Evolutionary conservation across 179 eudicot species (phyloP).

Genomic region (Beta lomatogona): DNA sequence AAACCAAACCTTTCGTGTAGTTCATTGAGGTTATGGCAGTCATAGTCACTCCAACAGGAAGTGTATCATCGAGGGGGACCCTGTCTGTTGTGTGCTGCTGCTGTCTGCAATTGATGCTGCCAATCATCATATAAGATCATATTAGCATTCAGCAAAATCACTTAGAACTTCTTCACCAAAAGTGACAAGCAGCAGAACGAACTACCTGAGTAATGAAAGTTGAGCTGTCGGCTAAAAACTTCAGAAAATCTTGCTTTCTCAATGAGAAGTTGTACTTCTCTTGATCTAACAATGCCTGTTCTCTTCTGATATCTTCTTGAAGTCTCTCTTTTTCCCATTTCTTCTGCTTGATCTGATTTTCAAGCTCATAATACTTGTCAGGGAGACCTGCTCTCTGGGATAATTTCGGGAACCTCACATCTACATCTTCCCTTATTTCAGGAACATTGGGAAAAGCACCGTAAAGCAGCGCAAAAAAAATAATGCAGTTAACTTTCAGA

Average conservation of each 20-base stretch:
- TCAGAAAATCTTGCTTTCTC: constrained; percentile 71
- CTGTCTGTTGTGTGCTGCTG: constrained; percentile 20
- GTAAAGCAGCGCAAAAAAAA: constrained; percentile 21
- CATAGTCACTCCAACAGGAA: not conserved
- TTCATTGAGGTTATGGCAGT: constrained; percentile 5
- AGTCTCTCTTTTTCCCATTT: constrained; percentile 65
- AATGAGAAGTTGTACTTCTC: constrained; percentile 54
- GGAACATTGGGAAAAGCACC: constrained; percentile 7
- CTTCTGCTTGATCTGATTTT: constrained; percentile 61
- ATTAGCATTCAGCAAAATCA: not conserved
- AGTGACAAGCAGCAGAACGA: constrained; percentile 1
- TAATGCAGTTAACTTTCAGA: not conserved
- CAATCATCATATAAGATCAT: not conserved
- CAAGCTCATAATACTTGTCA: constrained; percentile 46
- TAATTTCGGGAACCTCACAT: constrained; percentile 61
- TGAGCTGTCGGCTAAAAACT: constrained; percentile 57
- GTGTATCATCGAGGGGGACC: constrained; percentile 13
- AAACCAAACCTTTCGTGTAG: not conserved
- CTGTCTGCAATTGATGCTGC: constrained; percentile 31
- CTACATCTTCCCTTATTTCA: constrained; percentile 58
- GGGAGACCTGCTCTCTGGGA: constrained; percentile 40
- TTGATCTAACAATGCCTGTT: constrained; percentile 54
- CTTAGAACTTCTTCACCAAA: not conserved
- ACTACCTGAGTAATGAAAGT: constrained; percentile 58
- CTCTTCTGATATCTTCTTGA: constrained; percentile 69